phyloP scores from a whole-genome alignment of 1,139 yeast genomes.

The Lodderomyces parapsilosis region DNA sequence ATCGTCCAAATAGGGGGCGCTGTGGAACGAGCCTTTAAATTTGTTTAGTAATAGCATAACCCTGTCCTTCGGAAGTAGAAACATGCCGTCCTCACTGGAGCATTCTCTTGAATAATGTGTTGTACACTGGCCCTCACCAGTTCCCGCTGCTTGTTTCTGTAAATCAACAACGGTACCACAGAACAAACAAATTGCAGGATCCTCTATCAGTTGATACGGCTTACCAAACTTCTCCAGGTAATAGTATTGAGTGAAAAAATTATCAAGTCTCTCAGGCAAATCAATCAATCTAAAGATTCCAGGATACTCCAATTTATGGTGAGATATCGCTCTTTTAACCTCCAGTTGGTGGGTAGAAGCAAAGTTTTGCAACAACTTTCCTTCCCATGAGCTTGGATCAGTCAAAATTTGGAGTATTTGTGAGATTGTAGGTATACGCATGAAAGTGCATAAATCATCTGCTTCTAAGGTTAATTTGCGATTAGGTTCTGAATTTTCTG shows the following conservation, averaged over 20 bases:
- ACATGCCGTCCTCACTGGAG: conserved; percentile 70
- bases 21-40: conserved; percentile 77
- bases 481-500: neutral
- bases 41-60: conserved; percentile 65
- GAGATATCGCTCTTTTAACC: conserved; percentile 13
- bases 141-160: conserved; percentile 58
- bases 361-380: neutral
- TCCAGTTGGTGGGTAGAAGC: neutral
- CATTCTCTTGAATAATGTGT: conserved; percentile 66
- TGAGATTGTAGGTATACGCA: conserved; percentile 46
- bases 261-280: conserved; percentile 68
- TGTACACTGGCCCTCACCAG: conserved; percentile 63
- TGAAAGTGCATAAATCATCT: conserved; percentile 52
- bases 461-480: conserved; percentile 42
- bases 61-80: conserved; percentile 73
- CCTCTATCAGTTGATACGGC: conserved; percentile 49
- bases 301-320: conserved; percentile 55
- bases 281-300: conserved; percentile 59
- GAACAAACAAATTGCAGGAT: conserved; percentile 84
- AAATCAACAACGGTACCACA: conserved; percentile 73
- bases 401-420: conserved; percentile 18
- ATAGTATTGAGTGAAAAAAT: conserved; percentile 60
- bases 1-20: conserved; percentile 80
- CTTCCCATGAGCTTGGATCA: conserved; percentile 13
- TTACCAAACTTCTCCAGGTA: conserved; percentile 44